Base-by-base conservation (phyloP, 2,329 filamentous ascomycete genomes). In the Xylaria sp. region DNA sequence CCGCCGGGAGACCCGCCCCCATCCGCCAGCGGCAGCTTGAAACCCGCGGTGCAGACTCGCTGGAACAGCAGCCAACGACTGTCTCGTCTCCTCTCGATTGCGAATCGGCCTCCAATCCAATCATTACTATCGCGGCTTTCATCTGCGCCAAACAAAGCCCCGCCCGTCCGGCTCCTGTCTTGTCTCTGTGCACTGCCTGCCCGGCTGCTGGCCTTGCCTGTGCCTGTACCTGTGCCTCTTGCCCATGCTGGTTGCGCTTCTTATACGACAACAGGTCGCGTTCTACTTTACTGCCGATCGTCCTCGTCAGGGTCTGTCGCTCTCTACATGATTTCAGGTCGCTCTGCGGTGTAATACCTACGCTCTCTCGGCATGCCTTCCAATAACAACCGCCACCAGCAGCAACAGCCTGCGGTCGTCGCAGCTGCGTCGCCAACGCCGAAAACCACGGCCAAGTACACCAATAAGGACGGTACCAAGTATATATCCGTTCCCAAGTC, bases 391-490 rank as follows among this genome's bases (percentile, higher is more conserved):
- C 84, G 84, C 77, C 34, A 37, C 20, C 54, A 54, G 18, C 52
- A 41, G 34, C 51, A 54, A 28, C 84, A 83, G 78, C 79, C 84
- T 79, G 83, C 84, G 75, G 76, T 80, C 65, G 83, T 83, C 76
- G 78, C 82, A 72, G 84, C 87, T 75, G 79, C 84, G 73, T 88
- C 87, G 69, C 85, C 88, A 62, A 83, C 82, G 69, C 81, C 82
- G 59, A 87, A 85, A 77, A 75, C 80, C 66, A 88, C 86, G 20
- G 85, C 89, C 34, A 90, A 89, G 76, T 90, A 90, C 77, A 88
- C 85, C 70, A 91, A 90, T 77, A 90, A 90, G 79, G 89, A 91
- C 82, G 89, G 89, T 68, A 90, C 89, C 70, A 91, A 91, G 82
- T 89, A 89, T 79, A 90, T 91, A 77, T 90, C 87, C 52, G 85